Percentiles rank a stretch among this genome's conserved stretches.
Evolutionary conservation across 257 asterid species (phyloP).

Genomic region (Solanum medicagineum): DNA sequence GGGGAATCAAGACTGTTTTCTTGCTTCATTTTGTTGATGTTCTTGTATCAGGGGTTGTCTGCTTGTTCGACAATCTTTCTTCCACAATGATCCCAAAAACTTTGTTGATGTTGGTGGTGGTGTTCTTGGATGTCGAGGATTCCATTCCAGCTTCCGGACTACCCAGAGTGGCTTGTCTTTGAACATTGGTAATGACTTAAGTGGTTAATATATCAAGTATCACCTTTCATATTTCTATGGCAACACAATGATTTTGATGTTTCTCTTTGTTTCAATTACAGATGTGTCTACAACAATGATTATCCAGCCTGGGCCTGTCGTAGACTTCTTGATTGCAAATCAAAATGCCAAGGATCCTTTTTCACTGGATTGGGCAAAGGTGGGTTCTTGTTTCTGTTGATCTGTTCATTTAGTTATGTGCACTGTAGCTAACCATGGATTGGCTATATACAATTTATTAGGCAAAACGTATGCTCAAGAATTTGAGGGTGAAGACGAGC

Average conservation of each 20-base stretch:
- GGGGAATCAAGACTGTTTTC: background rate
- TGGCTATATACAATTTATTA: conserved; percentile 6
- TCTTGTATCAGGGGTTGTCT: conserved; percentile 65
- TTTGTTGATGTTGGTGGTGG: conserved; percentile 88
- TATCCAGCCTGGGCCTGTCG: conserved; percentile 69
- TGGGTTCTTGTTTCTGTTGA: background rate
- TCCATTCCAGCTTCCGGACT: conserved; percentile 80
- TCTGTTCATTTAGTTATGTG: background rate
- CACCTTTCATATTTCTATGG: background rate
- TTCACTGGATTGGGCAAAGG: conserved; percentile 77
- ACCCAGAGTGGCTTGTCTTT: conserved; percentile 78
- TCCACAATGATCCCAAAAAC: conserved; percentile 54
- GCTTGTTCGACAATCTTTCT: conserved; percentile 74
- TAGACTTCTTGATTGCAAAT: conserved; percentile 56
- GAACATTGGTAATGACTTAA: conserved; percentile 48
- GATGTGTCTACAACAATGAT: conserved; percentile 91
- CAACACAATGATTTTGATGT: background rate
- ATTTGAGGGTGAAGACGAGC: conserved; percentile 58
- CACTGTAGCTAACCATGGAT: background rate
- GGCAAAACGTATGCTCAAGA: conserved; percentile 79
- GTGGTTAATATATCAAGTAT: background rate
- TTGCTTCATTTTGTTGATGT: background rate
- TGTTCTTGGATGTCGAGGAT: conserved; percentile 80
- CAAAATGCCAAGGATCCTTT: conserved; percentile 71
- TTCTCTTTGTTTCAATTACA: conserved; percentile 5